Base-by-base conservation (phyloP, 495 filamentous ascomycete species). In the Penicillium lividum region DNA sequence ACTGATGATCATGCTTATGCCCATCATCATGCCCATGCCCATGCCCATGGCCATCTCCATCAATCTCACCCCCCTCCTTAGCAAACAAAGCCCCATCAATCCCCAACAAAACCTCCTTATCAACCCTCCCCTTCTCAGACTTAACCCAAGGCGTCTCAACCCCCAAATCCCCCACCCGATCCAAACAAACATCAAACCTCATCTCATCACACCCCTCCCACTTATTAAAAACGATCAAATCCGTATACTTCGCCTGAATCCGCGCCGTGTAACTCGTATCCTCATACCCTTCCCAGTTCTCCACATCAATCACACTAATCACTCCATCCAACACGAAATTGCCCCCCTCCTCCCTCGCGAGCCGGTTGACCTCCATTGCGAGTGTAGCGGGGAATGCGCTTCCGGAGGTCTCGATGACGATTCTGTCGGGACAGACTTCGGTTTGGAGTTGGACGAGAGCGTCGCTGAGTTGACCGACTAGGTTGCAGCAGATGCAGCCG, bases 401-500 rank as follows among this genome's bases (percentile, higher is more conserved):
- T 3, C 94, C 94, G 49, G 80, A 86, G 0, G 94, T 98, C 80
- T 98, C 94, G 71, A 98, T 88, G 47, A 98, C 83, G 69, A 98
- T 94, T 25, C 94, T 82, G 69, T 97, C 89, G 0, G 91, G 93
- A 0, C 59, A 30, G 11, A 84, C 77, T 38, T 81, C 75, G 40
- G 75, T 67, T 48, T 80, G 78, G 13, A 98, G 85, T 54, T 91
- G 83, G 4, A 82, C 69, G 3, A 98, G 85, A 0, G 93, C 93
- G 51, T 88, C 83, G 63, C 84, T 82, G 27, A 98, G 83, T 71
- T 94, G 89, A 3, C 94, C 94, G 52, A 98, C 92, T 15, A 97
- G 87, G 68, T 97, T 98, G 77, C 94, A 98, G 80, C 94, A 98
- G 68, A 98, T 97, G 73, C 94, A 98, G 60, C 94, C 94, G 67